Evolutionary conservation across 2,329 filamentous ascomycete genomes (phyloP), one percentile per base, ranked within the genome.

Genomic region (Colletotrichum plurivorum): DNA sequence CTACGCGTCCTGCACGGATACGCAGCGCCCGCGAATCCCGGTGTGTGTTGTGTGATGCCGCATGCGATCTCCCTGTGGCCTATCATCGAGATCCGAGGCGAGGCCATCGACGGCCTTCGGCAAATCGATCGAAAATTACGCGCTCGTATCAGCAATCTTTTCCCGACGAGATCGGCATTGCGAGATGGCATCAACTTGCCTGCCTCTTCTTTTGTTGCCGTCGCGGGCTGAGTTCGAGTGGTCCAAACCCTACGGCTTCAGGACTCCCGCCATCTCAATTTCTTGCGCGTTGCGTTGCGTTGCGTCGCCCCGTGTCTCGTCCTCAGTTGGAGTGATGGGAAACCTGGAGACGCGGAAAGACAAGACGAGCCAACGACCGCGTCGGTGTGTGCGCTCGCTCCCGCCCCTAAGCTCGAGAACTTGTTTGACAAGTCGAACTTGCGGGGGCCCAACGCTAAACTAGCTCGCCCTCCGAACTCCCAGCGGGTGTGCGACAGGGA

Each of bases 381-480:
- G 46, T 61, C 41, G 20, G 55, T 12, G 41, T 48, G n/a, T 15
- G 66, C 49, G 49, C 43, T 39, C n/a, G 54, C 66, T 49, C 36
- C 36, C 55, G 49, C 62, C n/a, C 66, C 36, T 12, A 60, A 69
- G 66, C 55, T 52, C 36, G 43, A 51, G 48, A 43, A 67, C 43
- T 67, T 54, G 55, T 60, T 69, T 69, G 67, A 67, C 62, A 69
- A 67, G 55, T 67, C 55, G 55, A 69, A 67, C 67, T 67, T 69
- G 67, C 67, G 67, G 67, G 67, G 67, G 52, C 31, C 31, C 60
- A 67, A 69, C 67, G 67, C 67, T 69, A 69, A 66, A 49, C 39
- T 56, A 56, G 48, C 16, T 15, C 13, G 41, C 59, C 48, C 55
- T 41, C 54, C 51, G 43, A 66, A 53, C 55, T 36, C 31, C 10